Base-by-base conservation (phyloP, 2,329 filamentous ascomycete genomes). In the Aspergillus flavus region DNA sequence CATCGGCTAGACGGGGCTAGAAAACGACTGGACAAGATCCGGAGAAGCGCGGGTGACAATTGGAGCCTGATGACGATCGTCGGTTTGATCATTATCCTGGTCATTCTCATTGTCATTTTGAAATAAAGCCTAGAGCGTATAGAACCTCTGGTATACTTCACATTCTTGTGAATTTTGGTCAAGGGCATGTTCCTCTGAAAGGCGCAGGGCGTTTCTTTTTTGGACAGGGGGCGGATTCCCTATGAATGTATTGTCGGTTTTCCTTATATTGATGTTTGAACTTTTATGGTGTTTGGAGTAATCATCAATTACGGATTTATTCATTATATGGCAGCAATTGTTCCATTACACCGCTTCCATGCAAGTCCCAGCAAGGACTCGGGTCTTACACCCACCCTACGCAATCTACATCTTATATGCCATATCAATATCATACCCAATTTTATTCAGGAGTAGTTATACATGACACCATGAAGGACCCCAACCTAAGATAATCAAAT, bases 41-140 rank as follows among this genome's bases (percentile, higher is more conserved):
- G 90, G 12, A 82, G 88, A 68, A 89, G 88, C 66, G 93, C 93
- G 2, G 87, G 88, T 71, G 93, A 96, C 74, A 95, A 94, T 78
- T 92, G 91, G 86, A 93, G 94, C 80, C 89, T 95, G 88, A 89
- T 88, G 61, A 85, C 90, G 32, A 92, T 96, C 63, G 88, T 97
- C 68, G 85, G 90, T 21, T 80, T 97, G 75, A 95, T 97, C 69
- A 86, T 96, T 57, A 84, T 97, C 12, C 79, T 97, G 71, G 85
- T 97, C 6, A 79, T 97, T 71, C 77, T 97, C 72, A 96, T 97
- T 80, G 86, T 91, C 28, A 87, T 96, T 53, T 76, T 94, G 79
- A 95, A 95, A 80, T 94, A 52, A 62, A 30, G 11, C 28, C 28
- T 43, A 34, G 79, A 77, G 70, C 64, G 59, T 26, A 43, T 61